Conservation (phyloP, 2,329 filamentous ascomycete genomes). For the Bipolaris gigantea region DNA sequence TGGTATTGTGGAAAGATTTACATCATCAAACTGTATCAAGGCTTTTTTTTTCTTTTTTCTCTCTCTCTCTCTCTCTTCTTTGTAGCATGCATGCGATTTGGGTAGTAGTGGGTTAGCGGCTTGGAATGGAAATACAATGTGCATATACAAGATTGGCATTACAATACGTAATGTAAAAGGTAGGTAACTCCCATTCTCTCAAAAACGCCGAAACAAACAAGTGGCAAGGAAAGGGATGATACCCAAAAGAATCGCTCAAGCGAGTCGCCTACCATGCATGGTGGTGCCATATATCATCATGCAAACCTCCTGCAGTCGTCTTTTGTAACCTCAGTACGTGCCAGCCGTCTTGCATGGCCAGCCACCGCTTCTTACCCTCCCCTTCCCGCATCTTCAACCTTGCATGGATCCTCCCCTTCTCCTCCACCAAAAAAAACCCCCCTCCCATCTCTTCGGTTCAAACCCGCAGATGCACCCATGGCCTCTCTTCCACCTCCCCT, state of each 20-base stretch:
- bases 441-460: background rate
- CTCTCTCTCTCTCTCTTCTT: too few relatives aligned
- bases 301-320: conserved; percentile 2
- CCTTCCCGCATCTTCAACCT: background rate
- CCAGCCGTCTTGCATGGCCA: background rate
- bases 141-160: conserved; percentile 15
- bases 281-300: conserved; percentile 7
- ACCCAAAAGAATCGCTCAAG: conserved; percentile 7
- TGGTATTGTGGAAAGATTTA: too few relatives aligned
- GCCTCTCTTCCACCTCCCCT: background rate
- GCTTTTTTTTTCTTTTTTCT: background rate
- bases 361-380: background rate
- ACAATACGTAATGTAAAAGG: conserved; percentile 13
- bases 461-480: background rate
- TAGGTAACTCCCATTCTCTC: conserved; percentile 9
- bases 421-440: background rate
- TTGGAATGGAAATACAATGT: background rate
- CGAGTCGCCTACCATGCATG: conserved; percentile 1
- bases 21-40: too few relatives aligned
- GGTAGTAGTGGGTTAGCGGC: too few relatives aligned
- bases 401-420: background rate
- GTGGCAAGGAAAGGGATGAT: conserved; percentile 8
- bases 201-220: conserved; percentile 7
- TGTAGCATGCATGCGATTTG: background rate
- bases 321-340: conserved; percentile 1